Evolutionary conservation across 75 land plant genomes (phyloP).

Genomic region (Isoetes taiwanensis): DNA sequence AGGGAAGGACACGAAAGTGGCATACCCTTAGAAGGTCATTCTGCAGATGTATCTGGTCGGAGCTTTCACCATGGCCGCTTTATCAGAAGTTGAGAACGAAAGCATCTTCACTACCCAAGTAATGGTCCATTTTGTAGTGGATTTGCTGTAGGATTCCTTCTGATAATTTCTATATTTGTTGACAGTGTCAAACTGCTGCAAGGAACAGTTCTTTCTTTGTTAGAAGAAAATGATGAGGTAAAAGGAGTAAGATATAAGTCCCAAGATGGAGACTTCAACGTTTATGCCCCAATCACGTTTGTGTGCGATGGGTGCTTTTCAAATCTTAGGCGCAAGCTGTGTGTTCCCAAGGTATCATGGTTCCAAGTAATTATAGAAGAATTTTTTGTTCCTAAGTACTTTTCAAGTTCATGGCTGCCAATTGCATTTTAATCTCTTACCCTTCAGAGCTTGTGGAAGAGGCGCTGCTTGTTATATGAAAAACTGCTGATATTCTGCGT

Average conservation of each 20-base stretch:
- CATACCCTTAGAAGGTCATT: conserved; percentile 76
- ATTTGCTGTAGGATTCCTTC: not conserved
- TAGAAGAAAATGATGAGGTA: conserved; percentile 64
- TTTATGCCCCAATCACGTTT: conserved; percentile 72
- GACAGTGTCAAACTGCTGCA: conserved; percentile 70
- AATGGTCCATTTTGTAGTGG: no score
- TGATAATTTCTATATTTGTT: not conserved
- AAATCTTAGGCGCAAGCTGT: conserved; percentile 72
- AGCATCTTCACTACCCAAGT: conserved; percentile 66
- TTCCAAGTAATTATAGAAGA: no score
- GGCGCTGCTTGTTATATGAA: no score
- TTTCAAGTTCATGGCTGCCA: no score
- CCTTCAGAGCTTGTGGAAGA: no score
- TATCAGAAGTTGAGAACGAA: conserved; percentile 71
- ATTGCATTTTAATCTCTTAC: no score
- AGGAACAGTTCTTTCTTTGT: conserved; percentile 60
- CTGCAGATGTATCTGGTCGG: conserved; percentile 68
- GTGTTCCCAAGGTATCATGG: conserved; percentile 63
- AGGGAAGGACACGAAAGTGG: conserved; percentile 51
- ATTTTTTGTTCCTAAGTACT: no score
- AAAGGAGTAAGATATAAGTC: conserved; percentile 66
- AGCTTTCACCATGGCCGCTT: conserved; percentile 97
- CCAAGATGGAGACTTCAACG: conserved; percentile 41
- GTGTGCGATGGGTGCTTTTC: conserved; percentile 99
- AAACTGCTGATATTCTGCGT: no score